Evolutionary conservation across 2,329 filamentous ascomycete species (phyloP).

Genomic region (Lithohypha guttulata): DNA sequence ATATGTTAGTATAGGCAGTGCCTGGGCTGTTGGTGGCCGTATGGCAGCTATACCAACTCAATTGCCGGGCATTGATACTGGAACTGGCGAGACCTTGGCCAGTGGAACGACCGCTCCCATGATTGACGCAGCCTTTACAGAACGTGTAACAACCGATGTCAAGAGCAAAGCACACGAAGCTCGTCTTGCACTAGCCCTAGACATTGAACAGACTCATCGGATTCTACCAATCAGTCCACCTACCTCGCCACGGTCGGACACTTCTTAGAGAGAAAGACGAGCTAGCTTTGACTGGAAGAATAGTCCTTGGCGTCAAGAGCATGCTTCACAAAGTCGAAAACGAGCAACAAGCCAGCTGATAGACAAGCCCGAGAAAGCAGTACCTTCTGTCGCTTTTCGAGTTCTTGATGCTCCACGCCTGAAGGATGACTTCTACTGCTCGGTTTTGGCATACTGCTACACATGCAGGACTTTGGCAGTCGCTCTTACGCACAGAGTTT

Average conservation of each 20-base stretch:
- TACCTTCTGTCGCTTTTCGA: constrained; percentile 68
- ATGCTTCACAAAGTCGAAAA: constrained; percentile 16
- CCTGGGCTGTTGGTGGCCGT: constrained; percentile 69
- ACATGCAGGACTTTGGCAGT: constrained; percentile 70
- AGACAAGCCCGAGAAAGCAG: constrained; percentile 28
- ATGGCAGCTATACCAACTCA: constrained; percentile 42
- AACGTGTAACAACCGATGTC: constrained; percentile 42
- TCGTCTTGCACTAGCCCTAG: constrained; percentile 67
- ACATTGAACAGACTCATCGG: constrained; percentile 59
- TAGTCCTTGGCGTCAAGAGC: constrained; percentile 28
- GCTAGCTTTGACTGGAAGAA: constrained; percentile 31
- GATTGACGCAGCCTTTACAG: constrained; percentile 47
- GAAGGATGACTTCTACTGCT: constrained; percentile 95
- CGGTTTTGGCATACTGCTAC: constrained; percentile 72
- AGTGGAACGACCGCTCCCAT: constrained; percentile 62
- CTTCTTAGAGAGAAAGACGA: constrained; percentile 23
- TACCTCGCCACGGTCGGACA: constrained; percentile 17
- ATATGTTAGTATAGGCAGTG: constrained; percentile 54
- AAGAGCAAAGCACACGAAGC: constrained; percentile 59
- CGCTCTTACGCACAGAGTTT: constrained; percentile 67
- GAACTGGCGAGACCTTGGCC: constrained; percentile 52
- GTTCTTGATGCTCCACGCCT: constrained; percentile 80
- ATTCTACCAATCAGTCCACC: constrained; percentile 47
- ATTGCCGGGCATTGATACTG: constrained; percentile 44
- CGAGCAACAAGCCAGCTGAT: neutral